Evolutionary conservation across 1,284 basidiomycete species (phyloP).

Genomic region (Anthracocystis panici-leucophaei): DNA sequence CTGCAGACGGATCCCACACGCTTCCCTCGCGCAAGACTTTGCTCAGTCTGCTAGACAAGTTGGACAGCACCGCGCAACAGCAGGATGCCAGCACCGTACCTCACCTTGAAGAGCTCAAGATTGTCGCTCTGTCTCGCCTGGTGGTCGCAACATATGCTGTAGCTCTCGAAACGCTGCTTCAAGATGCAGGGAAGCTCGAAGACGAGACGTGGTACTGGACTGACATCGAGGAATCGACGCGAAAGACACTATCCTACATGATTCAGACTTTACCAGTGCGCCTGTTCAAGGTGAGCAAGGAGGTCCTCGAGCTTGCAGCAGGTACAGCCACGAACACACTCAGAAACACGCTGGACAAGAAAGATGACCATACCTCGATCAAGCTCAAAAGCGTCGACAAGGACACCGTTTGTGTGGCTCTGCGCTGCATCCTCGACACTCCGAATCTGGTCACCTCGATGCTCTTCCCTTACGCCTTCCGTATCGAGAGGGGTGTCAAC

Average conservation of each 20-base stretch:
- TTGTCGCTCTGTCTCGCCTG: conserved; percentile 52
- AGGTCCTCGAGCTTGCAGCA: conserved; percentile 43
- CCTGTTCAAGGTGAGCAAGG: conserved; percentile 30
- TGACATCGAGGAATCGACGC: conserved; percentile 53
- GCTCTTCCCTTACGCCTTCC: conserved; percentile 54
- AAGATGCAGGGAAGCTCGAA: conserved; percentile 53
- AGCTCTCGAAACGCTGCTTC: conserved; percentile 49
- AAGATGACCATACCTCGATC: conserved; percentile 10
- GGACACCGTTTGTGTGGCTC: conserved; percentile 24
- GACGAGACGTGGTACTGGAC: conserved; percentile 62
- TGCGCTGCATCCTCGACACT: conserved; percentile 47
- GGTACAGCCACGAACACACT: conserved; percentile 31
- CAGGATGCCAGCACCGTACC: conserved; percentile 1
- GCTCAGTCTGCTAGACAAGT: conserved; percentile 38
- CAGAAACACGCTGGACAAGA: conserved; percentile 28
- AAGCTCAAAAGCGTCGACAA: conserved; percentile 26
- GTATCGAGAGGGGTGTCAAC: conserved; percentile 28
- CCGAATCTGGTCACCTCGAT: conserved; percentile 56
- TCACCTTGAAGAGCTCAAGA: conserved; percentile 35
- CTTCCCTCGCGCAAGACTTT: conserved; percentile 38
- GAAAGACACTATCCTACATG: conserved; percentile 39
- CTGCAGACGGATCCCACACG: conserved; percentile 20
- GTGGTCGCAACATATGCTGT: conserved; percentile 51
- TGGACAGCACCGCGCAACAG: conserved; percentile 26
- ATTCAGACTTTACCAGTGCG: conserved; percentile 55